Evolutionary conservation across 495 filamentous ascomycete genomes (phyloP).

Genomic region (Glarea lozoyensis): DNA sequence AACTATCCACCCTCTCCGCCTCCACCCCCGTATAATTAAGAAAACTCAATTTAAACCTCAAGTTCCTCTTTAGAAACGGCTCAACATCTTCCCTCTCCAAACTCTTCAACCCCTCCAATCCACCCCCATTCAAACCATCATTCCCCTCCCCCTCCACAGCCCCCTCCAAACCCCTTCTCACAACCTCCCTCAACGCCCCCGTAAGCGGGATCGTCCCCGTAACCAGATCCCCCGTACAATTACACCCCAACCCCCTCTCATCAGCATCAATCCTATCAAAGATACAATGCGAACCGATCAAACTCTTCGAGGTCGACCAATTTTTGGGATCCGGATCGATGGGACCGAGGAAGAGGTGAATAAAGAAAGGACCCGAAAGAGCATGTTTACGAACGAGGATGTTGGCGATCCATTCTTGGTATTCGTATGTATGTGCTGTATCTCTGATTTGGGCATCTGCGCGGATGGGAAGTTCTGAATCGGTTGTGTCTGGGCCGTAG

Average conservation of each 20-base stretch:
- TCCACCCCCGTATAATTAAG: slow-evolving; percentile 13
- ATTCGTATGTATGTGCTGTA: no score
- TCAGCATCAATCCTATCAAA: slow-evolving; percentile 27
- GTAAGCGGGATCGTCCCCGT: slow-evolving; percentile 51
- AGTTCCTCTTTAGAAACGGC: slow-evolving; percentile 34
- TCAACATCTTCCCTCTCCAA: slow-evolving; percentile 34
- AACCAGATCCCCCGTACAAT: slow-evolving; percentile 21
- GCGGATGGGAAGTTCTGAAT: slow-evolving; percentile 4
- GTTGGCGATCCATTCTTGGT: slow-evolving; percentile 52
- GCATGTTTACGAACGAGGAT: slow-evolving; percentile 46
- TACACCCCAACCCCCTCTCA: slow-evolving; percentile 4
- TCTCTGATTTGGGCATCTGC: slow-evolving; percentile 16
- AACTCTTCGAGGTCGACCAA: slow-evolving; percentile 35
- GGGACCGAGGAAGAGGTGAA: slow-evolving; percentile 52
- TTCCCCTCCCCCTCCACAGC: no score
- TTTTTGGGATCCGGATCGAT: slow-evolving; percentile 26
- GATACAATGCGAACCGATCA: slow-evolving; percentile 47
- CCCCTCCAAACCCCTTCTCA: slow-evolving; percentile 27
- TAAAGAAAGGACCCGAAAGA: slow-evolving; percentile 42
- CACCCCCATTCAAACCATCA: no score
- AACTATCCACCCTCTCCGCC: slow-evolving; percentile 19
- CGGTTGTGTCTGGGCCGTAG: slow-evolving; percentile 35
- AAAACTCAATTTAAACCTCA: slow-evolving; percentile 31
- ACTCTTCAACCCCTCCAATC: slow-evolving; percentile 30
- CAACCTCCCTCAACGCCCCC: slow-evolving; percentile 34